Evolutionary conservation across 2,329 filamentous ascomycete species (phyloP), one percentile per base, ranked within the genome.

Genomic region (Fusarium nelsonii): DNA sequence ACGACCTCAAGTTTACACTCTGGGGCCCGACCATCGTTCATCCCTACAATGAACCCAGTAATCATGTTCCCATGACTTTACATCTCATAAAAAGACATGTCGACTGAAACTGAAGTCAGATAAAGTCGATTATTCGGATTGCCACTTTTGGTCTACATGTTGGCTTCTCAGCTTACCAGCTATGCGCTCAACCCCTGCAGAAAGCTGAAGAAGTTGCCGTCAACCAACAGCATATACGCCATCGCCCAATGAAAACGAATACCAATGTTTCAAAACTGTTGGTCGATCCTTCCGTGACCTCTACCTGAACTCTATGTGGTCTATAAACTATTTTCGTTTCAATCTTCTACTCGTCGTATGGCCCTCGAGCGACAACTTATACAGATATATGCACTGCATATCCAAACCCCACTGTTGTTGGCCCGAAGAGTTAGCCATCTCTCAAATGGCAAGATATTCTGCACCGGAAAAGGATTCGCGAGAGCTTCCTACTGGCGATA

Each of bases 221-320:
- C 51, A 56, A 69, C 66, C 43, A 45, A 45, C 43, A 69, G 45
- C 70, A 65, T 14, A 48, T 61, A 51, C 85, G 65, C 80, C 80
- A 83, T 16, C 84, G 79, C 20, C 81, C 75, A 72, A 69, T 69
- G 23, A 9, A 5, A 20, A 40, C 28, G 16, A 4, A 1, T 2
- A 10, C 6, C 2, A 11, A 3, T 8, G 66, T 69, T 69, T 69
- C 66, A 51, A 46, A 57, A 39, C 41, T 58, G 57, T 34, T 7
- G 63, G 49, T 26, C 54, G 20, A 33, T 23, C 43, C 26, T 54
- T 65, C 18, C 41, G 30, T 12, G 36, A 39, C 33, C 23, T 54
- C 11, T 9, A 39, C 23, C 34, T 49, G 23, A 46, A 50, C 59
- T 26, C 53, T 63, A 37, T 39, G 11, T 36, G 8, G 15, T 9